Evolutionary conservation across 371 early-diverging fungal genomes (phyloP).

Genomic region (Nematocida homosporus): DNA sequence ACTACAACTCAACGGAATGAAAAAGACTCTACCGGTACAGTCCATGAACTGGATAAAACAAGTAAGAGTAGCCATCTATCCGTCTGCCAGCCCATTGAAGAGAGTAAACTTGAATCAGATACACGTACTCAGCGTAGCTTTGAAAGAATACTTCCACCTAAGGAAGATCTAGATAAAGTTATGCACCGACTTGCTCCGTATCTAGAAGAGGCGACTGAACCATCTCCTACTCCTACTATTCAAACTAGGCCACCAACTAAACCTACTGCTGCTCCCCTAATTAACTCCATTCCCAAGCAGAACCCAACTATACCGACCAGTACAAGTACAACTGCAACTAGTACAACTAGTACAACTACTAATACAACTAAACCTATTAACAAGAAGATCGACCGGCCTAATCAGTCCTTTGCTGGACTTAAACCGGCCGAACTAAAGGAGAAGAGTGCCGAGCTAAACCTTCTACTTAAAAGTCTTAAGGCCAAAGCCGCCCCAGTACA

Average conservation of each 20-base stretch:
- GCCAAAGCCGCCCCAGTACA: constrained; percentile 7
- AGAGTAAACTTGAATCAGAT: constrained; percentile 1
- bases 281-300: neutral
- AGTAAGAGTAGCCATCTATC: constrained; percentile 10
- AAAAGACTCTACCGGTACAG: too few relatives aligned
- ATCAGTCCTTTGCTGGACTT: constrained; percentile 46
- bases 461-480: constrained; percentile 29
- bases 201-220: neutral
- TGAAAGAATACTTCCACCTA: constrained; percentile 43
- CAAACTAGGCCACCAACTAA: neutral
- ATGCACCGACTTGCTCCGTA: constrained; percentile 1
- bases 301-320: neutral
- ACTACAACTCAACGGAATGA: too few relatives aligned
- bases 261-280: neutral
- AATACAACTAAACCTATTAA: neutral
- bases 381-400: constrained; percentile 11
- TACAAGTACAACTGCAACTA: neutral
- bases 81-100: constrained; percentile 5
- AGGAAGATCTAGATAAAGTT: constrained; percentile 13
- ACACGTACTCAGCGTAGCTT: constrained; percentile 22
- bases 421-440: constrained; percentile 50
- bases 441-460: constrained; percentile 36
- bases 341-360: neutral
- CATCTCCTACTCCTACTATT: neutral
- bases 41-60: neutral